These are phyloP conservation scores for Exophiala bonariae DNA, from an alignment of 2,329 filamentous ascomycete genomes.

Conservation along the genomic window DNA sequence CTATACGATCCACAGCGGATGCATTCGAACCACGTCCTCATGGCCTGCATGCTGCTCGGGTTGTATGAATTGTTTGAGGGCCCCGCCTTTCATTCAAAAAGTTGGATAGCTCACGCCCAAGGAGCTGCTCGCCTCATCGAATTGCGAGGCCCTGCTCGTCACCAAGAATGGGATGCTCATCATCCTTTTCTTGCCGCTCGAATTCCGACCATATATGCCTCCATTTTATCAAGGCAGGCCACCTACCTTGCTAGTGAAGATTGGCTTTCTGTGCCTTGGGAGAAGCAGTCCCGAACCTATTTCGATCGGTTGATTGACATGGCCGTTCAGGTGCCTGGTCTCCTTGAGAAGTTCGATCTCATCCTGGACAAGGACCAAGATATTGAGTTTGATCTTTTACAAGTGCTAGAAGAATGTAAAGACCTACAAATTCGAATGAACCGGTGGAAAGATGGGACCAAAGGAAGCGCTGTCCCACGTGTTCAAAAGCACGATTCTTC, in stretches of 20 bases:
- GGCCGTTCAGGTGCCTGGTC: conserved; percentile 32
- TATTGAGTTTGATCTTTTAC: conserved; percentile 4
- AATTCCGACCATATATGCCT: conserved; percentile 23
- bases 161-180: conserved; percentile 20
- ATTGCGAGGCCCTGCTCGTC: conserved; percentile 20
- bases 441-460: conserved; percentile 21
- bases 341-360: conserved; percentile 33
- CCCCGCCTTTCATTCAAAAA: conserved; percentile 19
- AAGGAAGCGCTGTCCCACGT: conserved; percentile 14
- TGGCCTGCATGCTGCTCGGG: conserved; percentile 37
- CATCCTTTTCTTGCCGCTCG: conserved; percentile 23
- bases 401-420: conserved; percentile 13
- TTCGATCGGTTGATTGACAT: conserved; percentile 37
- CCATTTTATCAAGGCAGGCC: conserved; percentile 28
- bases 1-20: conserved; percentile 33
- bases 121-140: conserved; percentile 25
- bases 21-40: conserved; percentile 37
- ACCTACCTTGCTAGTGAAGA: conserved; percentile 32
- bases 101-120: conserved; percentile 25
- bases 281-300: conserved; percentile 31
- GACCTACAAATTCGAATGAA: conserved; percentile 16
- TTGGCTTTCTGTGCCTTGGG: conserved; percentile 40
- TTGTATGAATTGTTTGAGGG: conserved; percentile 35
- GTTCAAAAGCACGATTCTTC: conserved; percentile 15
- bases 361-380: conserved; percentile 14